Conservation (phyloP, 2,329 filamentous ascomycete genomes). For the Colletotrichum sp. region DNA sequence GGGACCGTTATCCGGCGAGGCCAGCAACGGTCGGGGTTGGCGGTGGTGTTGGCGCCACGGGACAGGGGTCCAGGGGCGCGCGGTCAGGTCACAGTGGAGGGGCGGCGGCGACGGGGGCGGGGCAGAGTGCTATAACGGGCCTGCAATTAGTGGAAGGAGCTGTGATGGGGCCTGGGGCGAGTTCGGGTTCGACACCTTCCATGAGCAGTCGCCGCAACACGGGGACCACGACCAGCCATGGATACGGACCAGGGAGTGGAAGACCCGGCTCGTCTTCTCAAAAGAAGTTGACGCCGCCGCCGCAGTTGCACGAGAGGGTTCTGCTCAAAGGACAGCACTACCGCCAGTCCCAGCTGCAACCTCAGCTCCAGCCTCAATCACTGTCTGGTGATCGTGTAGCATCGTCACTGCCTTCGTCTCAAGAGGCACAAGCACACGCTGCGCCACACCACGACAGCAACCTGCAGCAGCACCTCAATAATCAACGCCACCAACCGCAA, state of each 20-base stretch:
- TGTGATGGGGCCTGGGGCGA: not conserved
- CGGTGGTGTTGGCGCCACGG: not conserved
- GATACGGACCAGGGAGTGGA: not conserved
- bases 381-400: not conserved
- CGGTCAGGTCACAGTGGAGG: not conserved
- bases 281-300: constrained; percentile 18
- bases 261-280: not conserved
- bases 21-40: not conserved
- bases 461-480: not conserved
- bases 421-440: not conserved
- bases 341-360: not conserved
- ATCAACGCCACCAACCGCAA: not conserved
- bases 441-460: not conserved
- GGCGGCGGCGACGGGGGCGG: not conserved
- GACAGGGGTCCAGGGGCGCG: not conserved
- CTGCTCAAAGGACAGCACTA: not conserved
- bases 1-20: not conserved
- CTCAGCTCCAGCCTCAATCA: not conserved
- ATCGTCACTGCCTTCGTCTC: not conserved
- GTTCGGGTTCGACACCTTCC: not conserved
- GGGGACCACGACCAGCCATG: not conserved
- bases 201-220: not conserved
- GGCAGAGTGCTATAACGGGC: not conserved
- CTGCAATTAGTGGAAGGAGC: constrained; percentile 14
- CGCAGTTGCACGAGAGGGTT: constrained; percentile 11